Conservation (phyloP, 2,329 filamentous ascomycete species). For the Pyricularia sp. region DNA sequence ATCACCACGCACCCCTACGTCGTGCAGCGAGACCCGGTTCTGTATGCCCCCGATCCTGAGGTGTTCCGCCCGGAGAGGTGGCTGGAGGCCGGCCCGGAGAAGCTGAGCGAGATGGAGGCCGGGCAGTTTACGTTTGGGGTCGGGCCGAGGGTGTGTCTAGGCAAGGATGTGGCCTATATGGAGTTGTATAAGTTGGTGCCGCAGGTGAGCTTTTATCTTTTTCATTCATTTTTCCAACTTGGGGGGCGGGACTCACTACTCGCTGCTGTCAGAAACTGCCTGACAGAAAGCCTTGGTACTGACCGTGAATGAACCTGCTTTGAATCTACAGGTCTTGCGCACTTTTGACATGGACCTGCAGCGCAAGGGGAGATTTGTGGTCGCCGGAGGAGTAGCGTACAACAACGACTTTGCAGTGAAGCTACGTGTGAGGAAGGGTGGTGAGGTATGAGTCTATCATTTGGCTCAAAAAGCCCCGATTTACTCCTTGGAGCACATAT, state of each 20-base stretch:
- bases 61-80: conserved; percentile 1
- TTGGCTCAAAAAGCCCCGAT: too few relatives aligned
- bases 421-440: background rate
- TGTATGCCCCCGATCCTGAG: conserved; percentile 2
- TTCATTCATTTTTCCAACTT: background rate
- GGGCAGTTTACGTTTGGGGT: conserved; percentile 26
- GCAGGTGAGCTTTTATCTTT: conserved; percentile 21
- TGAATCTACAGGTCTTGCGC: background rate
- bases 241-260: background rate
- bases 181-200: conserved; percentile 31
- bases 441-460: background rate
- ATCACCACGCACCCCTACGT: conserved; percentile 12
- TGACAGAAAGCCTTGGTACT: too few relatives aligned
- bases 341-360: background rate
- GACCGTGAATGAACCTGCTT: background rate
- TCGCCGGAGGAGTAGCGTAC: background rate
- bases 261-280: too few relatives aligned
- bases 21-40: conserved; percentile 5
- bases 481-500: too few relatives aligned
- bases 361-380: background rate
- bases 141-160: conserved; percentile 27
- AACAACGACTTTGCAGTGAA: background rate
- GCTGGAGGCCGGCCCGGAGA: background rate
- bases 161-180: conserved; percentile 29
- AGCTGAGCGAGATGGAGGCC: background rate